These are phyloP conservation scores for Nicotiana noctiflora DNA, from an alignment of 257 asterid genomes.

Conservation along the genomic window DNA sequence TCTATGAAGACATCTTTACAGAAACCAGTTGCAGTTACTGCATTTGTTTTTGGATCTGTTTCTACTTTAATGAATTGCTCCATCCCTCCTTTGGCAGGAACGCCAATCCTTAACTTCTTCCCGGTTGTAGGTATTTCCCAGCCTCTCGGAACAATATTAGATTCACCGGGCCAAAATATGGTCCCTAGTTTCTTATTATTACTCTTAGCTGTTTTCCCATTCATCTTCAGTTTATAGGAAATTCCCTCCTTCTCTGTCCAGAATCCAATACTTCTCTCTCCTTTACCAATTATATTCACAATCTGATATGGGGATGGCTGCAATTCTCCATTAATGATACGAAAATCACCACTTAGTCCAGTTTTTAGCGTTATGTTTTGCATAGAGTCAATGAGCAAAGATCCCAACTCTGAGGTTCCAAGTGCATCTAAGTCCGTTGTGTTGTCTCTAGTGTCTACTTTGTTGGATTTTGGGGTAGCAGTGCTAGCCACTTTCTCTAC, in stretches of 20 bases:
- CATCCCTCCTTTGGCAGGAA: constrained; percentile 22
- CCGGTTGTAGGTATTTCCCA: constrained; percentile 34
- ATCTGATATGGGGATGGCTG: constrained; percentile 32
- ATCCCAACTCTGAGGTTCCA: constrained; percentile 31
- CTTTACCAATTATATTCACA: constrained; percentile 33
- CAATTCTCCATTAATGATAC: constrained; percentile 27
- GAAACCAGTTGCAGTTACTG: constrained; percentile 15
- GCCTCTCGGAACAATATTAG: constrained; percentile 23
- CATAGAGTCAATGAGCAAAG: constrained; percentile 18
- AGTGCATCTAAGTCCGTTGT: constrained; percentile 30
- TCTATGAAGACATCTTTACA: constrained; percentile 29
- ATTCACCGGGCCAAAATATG: constrained; percentile 38
- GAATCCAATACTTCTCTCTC: constrained; percentile 28
- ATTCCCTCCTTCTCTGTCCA: constrained; percentile 38
- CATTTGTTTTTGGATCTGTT: constrained; percentile 15
- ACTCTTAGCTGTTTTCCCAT: neutral
- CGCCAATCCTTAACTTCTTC: constrained; percentile 25
- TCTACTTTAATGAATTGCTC: constrained; percentile 22
- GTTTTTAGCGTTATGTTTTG: constrained; percentile 15
- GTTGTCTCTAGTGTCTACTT: neutral
- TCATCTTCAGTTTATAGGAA: neutral
- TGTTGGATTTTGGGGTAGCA: constrained; percentile 8
- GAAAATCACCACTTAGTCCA: constrained; percentile 44
- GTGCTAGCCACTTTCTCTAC: constrained; percentile 19
- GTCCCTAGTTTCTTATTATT: constrained; percentile 17